Evolutionary conservation across 768 basidiomycete genomes (phyloP).

Genomic region (Cyclocybe cylindracea): DNA sequence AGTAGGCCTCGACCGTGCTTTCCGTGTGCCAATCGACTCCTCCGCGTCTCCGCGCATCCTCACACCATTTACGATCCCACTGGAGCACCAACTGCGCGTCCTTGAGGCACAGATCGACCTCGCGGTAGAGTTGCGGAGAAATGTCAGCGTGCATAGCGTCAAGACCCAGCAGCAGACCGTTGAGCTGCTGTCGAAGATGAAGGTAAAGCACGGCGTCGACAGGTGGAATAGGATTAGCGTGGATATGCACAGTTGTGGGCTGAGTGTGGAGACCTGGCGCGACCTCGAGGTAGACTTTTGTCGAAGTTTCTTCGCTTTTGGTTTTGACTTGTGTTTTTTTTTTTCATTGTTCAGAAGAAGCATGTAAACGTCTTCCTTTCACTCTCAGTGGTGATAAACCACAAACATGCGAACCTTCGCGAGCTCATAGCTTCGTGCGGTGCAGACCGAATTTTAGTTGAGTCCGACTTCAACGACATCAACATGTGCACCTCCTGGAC

Average conservation of each 20-base stretch:
- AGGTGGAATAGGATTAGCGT: slow-evolving; percentile 71
- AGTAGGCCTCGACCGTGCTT: slow-evolving; percentile 85
- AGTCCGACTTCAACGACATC: slow-evolving; percentile 84
- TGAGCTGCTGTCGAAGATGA: slow-evolving; percentile 63
- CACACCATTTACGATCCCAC: slow-evolving; percentile 76
- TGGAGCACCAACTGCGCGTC: slow-evolving; percentile 80
- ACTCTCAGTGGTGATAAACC: slow-evolving; percentile 83
- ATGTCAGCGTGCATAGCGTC: slow-evolving; percentile 88
- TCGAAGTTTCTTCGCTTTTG: too few species aligned
- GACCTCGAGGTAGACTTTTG: slow-evolving; percentile 63
- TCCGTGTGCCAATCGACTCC: slow-evolving; percentile 68
- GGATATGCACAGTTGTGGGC: slow-evolving; percentile 89
- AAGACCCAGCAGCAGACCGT: slow-evolving; percentile 70
- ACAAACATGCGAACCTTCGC: slow-evolving; percentile 62
- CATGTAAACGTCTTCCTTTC: slow-evolving; percentile 85
- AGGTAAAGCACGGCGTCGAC: slow-evolving; percentile 48
- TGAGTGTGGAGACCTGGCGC: slow-evolving; percentile 75
- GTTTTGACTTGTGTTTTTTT: not conserved
- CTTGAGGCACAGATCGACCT: slow-evolving; percentile 82
- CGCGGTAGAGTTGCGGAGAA: slow-evolving; percentile 77
- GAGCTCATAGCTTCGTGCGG: slow-evolving; percentile 66
- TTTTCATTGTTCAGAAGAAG: slow-evolving; percentile 46
- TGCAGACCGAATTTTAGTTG: slow-evolving; percentile 72
- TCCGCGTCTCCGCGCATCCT: slow-evolving; percentile 51
- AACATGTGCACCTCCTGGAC: slow-evolving; percentile 56